Evolutionary conservation across 352 stramenopile genomes (phyloP), one percentile per base, ranked within the genome.

Genomic region (Peronospora farinosa): DNA sequence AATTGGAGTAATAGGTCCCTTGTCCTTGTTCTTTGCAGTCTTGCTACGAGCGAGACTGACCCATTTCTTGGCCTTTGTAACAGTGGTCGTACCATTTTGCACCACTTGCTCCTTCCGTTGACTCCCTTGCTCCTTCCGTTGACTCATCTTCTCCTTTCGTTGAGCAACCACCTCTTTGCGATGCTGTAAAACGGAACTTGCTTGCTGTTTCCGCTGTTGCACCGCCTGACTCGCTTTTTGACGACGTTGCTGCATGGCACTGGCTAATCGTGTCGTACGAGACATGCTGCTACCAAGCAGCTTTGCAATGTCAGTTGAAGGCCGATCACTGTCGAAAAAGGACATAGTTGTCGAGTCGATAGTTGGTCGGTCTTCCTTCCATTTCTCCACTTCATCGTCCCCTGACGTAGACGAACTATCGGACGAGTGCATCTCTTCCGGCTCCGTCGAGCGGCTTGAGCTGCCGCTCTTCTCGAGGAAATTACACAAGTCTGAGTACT

Each of bases 381-480:
- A 63, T 10, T 59, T 40, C 3, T 47, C 60, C 27, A 19, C 41
- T 11, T 70, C 63, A 8, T 78, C 68, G 7, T 65, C 52, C 3
- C 64, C 68, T 27, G 58, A 77, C 5, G 42, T 63, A 3, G 48
- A 64, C 13, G 56, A 58, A 23, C 43, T 67, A 35, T 70, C 62
- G 28, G 64, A 72, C 12, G 63, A 77, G 43, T 65, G 63, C 31
- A 76, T 51, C 9, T 70, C 65, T 51, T 82, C 71, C 9, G 66
- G 54, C 21, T 78, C 71, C 2, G 71, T 78, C 11, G 68, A 70
- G 8, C 71, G 61, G 10, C 62, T 63, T 19, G 70, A 74, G 38
- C 68, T 77, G 3, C 51, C 51, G 5, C 63, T 67, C 51, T 88
- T 80, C 21, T 75, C 67, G 9, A 84, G 54, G 36, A 64, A 74